Evolutionary conservation across 768 basidiomycete genomes (phyloP).

Genomic region (Boletus coccyginus): DNA sequence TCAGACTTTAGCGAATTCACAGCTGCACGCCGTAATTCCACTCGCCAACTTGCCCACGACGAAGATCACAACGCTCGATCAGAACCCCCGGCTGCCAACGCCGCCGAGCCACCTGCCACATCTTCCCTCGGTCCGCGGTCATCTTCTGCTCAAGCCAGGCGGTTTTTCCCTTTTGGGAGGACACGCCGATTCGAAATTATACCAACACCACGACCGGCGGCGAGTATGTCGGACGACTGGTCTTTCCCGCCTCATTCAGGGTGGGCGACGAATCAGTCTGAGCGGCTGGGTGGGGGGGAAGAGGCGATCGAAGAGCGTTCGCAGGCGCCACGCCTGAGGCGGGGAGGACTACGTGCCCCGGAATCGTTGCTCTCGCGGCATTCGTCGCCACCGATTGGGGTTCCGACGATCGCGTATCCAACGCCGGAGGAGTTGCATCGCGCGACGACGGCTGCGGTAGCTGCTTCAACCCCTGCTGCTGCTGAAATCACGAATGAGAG

Average conservation of each 20-base stretch:
- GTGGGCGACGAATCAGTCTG: slow-evolving; percentile 17
- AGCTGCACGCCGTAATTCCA: slow-evolving; percentile 55
- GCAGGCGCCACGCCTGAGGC: slow-evolving; percentile 52
- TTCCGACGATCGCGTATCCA: slow-evolving; percentile 22
- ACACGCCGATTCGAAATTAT: slow-evolving; percentile 42
- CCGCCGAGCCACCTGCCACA: neutral
- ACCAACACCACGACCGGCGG: slow-evolving; percentile 29
- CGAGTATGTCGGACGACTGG: slow-evolving; percentile 32
- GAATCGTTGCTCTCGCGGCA: slow-evolving; percentile 55
- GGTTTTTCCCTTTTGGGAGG: slow-evolving; percentile 57
- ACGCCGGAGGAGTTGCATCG: slow-evolving; percentile 22
- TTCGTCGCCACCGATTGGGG: slow-evolving; percentile 35
- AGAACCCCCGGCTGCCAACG: slow-evolving; percentile 3
- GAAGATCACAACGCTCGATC: slow-evolving; percentile 20
- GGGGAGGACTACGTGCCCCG: slow-evolving; percentile 65
- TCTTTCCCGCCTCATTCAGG: slow-evolving; percentile 29
- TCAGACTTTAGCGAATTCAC: slow-evolving; percentile 76
- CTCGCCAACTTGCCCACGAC: slow-evolving; percentile 31
- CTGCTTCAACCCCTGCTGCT: neutral
- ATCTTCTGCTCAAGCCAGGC: slow-evolving; percentile 34
- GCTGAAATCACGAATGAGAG: slow-evolving; percentile 10
- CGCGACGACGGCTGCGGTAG: slow-evolving; percentile 9
- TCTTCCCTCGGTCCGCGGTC: slow-evolving; percentile 15
- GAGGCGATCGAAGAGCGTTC: slow-evolving; percentile 37
- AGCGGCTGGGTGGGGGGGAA: slow-evolving; percentile 21